Evolutionary conservation across 768 basidiomycete genomes (phyloP), one percentile per base, ranked within the genome.

Genomic region (Naematelia aurantialba): DNA sequence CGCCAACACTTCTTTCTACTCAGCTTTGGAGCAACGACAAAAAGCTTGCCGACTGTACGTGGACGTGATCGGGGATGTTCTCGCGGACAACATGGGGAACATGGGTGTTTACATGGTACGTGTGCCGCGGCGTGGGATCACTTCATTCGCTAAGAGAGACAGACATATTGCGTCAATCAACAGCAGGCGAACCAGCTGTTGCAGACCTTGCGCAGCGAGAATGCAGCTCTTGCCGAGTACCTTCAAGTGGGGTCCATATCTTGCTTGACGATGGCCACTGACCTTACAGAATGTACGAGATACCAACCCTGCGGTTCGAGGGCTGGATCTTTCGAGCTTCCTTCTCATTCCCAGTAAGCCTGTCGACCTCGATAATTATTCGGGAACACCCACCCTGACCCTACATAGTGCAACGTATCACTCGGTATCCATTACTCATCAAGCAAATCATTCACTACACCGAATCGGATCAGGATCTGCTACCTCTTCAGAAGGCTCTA

Each of bases 111-210:
- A 97, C 70, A 84, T 87, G 83, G 90, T 88, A 55, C 39, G 82
- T 71, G 17, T 39, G 8, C 8, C 17, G 34, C 34, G 34, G 34
- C 8, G 8, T 39, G 8, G 34, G 34, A 39, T 59, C n/a, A 24
- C 29, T 4, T 25, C 19, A n/a, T 26, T n/a, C n/a, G 14, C 34
- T 49, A 27, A 19, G 14, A 31, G 34, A 44, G 24, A 49, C 61
- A 92, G 87, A 85, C 86, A 55, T 97, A 96, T 70, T 97, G 94
- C 62, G 84, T 91, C 55, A 93, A 97, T 63, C 93, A 96, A 75
- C 81, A 80, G 5, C 85, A 81, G 11, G 90, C 88, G 0, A 87
- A 85, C 65, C 87, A 85, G 67, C 83, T 87, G 2, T 79, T 94
- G 30, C 86, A 89, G 63, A 85, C 87, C 0, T 73, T 89, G 59